phyloP scores from a whole-genome alignment of 1,139 yeast genomes.

The Diutina ranongensis region DNA sequence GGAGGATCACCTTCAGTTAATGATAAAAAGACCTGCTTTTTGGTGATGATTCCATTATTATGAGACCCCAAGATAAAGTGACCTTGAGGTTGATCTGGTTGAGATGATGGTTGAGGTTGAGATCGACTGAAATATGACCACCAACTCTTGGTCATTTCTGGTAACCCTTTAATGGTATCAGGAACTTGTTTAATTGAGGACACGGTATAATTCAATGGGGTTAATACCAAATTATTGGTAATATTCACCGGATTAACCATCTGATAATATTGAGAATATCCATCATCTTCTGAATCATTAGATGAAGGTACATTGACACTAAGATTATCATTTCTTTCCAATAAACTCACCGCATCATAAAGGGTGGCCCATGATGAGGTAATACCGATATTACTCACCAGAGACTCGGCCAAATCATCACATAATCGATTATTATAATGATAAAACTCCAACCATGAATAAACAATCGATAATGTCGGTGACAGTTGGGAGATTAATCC shows the following conservation, averaged over 20 bases:
- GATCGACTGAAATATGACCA: background rate
- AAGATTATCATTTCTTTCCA: background rate
- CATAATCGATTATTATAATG: background rate
- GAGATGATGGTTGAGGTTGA: background rate
- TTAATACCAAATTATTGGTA: background rate
- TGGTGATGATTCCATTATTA: background rate
- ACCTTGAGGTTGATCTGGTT: background rate
- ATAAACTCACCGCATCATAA: background rate
- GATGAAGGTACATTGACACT: no score
- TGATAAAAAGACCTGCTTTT: conserved; percentile 2
- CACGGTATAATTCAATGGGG: background rate
- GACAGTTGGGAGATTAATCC: background rate
- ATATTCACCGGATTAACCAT: background rate
- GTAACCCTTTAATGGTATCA: background rate
- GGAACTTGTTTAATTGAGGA: background rate
- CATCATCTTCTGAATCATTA: background rate
- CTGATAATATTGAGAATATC: background rate
- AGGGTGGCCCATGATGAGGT: background rate
- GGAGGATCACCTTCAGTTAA: background rate
- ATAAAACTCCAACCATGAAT: conserved; percentile 1
- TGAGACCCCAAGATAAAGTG: background rate
- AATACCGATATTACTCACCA: background rate
- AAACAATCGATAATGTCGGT: background rate
- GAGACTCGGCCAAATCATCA: background rate
- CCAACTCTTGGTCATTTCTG: background rate